phyloP scores from a whole-genome alignment of 140 eudicot genomes.

The Stevia rebaudiana region DNA sequence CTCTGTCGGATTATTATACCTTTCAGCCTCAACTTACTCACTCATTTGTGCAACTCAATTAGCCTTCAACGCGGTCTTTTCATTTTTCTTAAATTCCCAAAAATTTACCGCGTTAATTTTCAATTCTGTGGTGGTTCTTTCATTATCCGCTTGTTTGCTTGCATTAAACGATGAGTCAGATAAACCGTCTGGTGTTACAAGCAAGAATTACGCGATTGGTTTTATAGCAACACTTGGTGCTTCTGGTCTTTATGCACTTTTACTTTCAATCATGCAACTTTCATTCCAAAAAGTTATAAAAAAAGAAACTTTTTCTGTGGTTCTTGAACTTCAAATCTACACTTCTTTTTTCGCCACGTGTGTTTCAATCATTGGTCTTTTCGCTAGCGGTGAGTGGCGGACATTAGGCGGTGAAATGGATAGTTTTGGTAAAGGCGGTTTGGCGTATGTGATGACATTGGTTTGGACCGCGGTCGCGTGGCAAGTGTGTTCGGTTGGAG shows the following conservation, averaged over 20 bases:
- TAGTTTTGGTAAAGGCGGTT: conserved; percentile 42
- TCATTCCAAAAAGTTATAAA: conserved; percentile 61
- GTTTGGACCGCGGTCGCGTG: conserved; percentile 80
- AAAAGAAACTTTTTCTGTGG: conserved; percentile 66
- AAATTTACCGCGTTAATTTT: conserved; percentile 63
- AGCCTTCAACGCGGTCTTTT: conserved; percentile 73
- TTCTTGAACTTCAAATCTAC: conserved; percentile 74
- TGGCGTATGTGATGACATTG: conserved; percentile 68
- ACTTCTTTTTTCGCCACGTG: conserved; percentile 64
- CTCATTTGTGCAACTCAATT: conserved; percentile 82
- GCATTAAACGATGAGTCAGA: conserved; percentile 60
- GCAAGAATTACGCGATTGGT: conserved; percentile 44
- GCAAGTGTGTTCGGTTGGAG: conserved; percentile 90
- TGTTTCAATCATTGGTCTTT: conserved; percentile 61
- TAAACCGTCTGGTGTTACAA: conserved; percentile 54
- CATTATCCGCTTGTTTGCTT: conserved; percentile 70
- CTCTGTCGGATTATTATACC: conserved; percentile 69
- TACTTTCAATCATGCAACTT: conserved; percentile 78
- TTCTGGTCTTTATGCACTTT: conserved; percentile 69
- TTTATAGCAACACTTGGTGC: conserved; percentile 59
- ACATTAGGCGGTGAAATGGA: conserved; percentile 56
- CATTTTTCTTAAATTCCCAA: conserved; percentile 71
- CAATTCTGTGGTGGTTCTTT: conserved; percentile 63
- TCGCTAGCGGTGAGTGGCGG: conserved; percentile 85
- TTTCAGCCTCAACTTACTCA: conserved; percentile 91